phyloP scores from a whole-genome alignment of 2,329 filamentous ascomycete genomes.

The Dactylellina parvicollis region DNA sequence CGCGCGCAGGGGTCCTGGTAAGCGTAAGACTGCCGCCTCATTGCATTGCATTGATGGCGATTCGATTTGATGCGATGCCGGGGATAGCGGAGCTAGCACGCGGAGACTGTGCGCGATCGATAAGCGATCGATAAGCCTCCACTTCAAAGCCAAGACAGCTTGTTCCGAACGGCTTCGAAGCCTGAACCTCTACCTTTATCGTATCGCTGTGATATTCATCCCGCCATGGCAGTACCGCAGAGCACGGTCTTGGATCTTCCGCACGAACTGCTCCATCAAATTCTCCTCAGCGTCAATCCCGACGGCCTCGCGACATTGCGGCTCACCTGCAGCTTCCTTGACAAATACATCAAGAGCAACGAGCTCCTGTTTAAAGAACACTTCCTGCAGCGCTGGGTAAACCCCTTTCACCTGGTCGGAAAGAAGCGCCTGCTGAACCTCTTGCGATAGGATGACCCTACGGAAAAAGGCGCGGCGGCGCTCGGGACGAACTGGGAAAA shows the following conservation, averaged over 20 bases:
- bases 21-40: no score
- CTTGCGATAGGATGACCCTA: constrained; percentile 52
- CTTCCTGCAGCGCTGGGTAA: constrained; percentile 70
- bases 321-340: constrained; percentile 67
- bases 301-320: constrained; percentile 68
- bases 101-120: no score
- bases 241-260: constrained; percentile 63
- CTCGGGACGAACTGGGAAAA: constrained; percentile 59
- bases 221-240: background rate
- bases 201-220: no score
- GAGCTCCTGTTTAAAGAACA: constrained; percentile 70
- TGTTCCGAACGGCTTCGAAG: no score
- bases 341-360: constrained; percentile 69
- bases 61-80: background rate
- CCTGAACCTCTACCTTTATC: no score
- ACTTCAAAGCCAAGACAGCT: no score
- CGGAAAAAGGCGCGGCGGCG: background rate
- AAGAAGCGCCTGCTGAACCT: constrained; percentile 54
- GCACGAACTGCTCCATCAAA: constrained; percentile 71
- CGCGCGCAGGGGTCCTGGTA: no score
- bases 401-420: constrained; percentile 60
- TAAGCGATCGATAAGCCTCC: no score
- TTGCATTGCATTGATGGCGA: background rate
- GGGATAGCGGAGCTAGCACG: background rate
- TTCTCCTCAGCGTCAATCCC: constrained; percentile 69